Conservation (phyloP, 495 filamentous ascomycete species). For the Daldinia loculata region DNA sequence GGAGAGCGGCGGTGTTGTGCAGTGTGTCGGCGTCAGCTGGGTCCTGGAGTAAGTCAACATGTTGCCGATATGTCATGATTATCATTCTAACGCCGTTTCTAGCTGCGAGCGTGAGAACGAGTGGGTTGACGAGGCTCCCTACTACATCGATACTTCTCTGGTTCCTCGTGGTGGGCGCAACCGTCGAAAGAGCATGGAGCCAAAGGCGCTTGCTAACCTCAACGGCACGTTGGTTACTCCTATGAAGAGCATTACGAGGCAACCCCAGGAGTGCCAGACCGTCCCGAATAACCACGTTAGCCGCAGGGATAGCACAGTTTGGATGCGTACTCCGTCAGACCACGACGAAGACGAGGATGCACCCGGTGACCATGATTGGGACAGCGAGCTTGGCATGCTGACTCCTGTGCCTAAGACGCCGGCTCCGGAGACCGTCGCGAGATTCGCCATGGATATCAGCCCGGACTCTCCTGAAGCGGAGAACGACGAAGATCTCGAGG, state of each 20-base stretch:
- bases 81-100: conserved; percentile 28
- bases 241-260: conserved; percentile 41
- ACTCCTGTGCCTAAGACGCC: conserved; percentile 64
- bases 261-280: conserved; percentile 51
- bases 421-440: conserved; percentile 57
- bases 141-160: conserved; percentile 73
- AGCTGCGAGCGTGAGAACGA: conserved; percentile 83
- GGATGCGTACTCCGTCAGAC: conserved; percentile 57
- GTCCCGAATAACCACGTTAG: conserved; percentile 54
- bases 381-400: conserved; percentile 47
- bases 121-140: conserved; percentile 75
- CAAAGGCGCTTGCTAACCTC: conserved; percentile 74
- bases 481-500: conserved; percentile 23
- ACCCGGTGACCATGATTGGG: conserved; percentile 49
- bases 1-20: conserved; percentile 75
- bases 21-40: conserved; percentile 88
- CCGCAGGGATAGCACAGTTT: conserved; percentile 61
- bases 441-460: conserved; percentile 52
- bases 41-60: conserved; percentile 76
- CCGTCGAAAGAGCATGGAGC: conserved; percentile 92
- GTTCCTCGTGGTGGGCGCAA: conserved; percentile 80
- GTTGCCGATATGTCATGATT: conserved; percentile 4
- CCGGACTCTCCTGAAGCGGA: conserved; percentile 46
- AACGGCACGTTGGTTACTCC: conserved; percentile 70
- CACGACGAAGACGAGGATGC: conserved; percentile 53